These are phyloP conservation scores for Peterozyma toletana DNA, from an alignment of 805 yeast genomes.

Conservation along the genomic window DNA sequence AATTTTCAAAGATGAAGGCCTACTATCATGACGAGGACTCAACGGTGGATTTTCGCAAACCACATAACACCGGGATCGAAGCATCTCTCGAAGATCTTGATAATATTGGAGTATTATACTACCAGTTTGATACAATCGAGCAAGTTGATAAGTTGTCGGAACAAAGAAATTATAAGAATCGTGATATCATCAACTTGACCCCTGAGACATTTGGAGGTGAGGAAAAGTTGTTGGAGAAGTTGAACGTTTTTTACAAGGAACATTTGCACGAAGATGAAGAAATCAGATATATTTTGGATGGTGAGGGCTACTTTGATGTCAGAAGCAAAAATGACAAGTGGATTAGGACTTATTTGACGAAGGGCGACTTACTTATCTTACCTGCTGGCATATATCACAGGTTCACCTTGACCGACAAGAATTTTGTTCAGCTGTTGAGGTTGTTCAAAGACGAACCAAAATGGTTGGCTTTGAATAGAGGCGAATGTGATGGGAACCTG, in stretches of 20 bases:
- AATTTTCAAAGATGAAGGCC: conserved; percentile 26
- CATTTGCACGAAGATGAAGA: conserved; percentile 97
- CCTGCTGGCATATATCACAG: conserved; percentile 96
- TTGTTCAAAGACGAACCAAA: conserved; percentile 92
- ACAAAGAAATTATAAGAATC: conserved; percentile 68
- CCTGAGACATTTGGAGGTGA: conserved; percentile 57
- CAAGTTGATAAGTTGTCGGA: conserved; percentile 61
- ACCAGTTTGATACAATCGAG: conserved; percentile 38
- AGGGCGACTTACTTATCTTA: conserved; percentile 61
- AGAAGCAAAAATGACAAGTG: conserved; percentile 59
- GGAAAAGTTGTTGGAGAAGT: conserved; percentile 50
- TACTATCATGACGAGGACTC: conserved; percentile 63
- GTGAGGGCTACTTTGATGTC: conserved; percentile 89
- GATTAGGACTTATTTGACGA: conserved; percentile 64
- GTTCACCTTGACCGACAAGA: conserved; percentile 63
- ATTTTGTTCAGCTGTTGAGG: conserved; percentile 70
- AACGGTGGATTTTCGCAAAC: conserved; percentile 52
- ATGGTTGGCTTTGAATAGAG: conserved; percentile 80
- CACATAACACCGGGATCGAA: conserved; percentile 62
- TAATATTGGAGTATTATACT: conserved; percentile 64
- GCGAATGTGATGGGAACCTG: conserved; percentile 42
- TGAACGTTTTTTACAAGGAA: conserved; percentile 68
- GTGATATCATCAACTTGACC: conserved; percentile 64
- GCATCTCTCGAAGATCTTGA: conserved; percentile 45
- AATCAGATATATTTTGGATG: conserved; percentile 82